Evolutionary conservation across 2,329 filamentous ascomycete species (phyloP).

Genomic region (Alternaria angustiovoidea): DNA sequence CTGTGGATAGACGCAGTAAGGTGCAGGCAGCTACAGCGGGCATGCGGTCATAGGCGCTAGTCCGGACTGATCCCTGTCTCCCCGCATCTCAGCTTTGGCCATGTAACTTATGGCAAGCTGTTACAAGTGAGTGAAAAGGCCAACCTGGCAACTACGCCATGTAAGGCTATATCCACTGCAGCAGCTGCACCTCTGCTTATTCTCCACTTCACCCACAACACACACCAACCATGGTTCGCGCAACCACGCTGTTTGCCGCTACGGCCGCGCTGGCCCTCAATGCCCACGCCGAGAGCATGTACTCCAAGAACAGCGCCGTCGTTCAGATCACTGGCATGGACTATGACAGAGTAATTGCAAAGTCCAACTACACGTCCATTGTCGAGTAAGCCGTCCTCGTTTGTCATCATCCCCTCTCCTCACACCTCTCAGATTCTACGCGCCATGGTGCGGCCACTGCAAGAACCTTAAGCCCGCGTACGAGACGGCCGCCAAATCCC

Average conservation of each 20-base stretch:
- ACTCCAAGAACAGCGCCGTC: conserved; percentile 86
- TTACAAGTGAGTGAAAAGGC: conserved; percentile 18
- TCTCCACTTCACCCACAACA: conserved; percentile 12
- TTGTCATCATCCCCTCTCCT: conserved; percentile 4
- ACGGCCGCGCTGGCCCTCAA: conserved; percentile 72
- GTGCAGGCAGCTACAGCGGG: conserved; percentile 7
- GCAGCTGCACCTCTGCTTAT: conserved; percentile 14
- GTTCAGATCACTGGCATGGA: conserved; percentile 80
- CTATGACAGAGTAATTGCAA: conserved; percentile 82
- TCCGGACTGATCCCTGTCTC: conserved; percentile 15
- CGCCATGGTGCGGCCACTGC: conserved; percentile 97
- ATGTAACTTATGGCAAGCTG: conserved; percentile 11
- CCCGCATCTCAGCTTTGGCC: conserved; percentile 20
- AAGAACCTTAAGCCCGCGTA: conserved; percentile 94
- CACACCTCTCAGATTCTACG: conserved; percentile 79
- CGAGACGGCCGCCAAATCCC: conserved; percentile 88
- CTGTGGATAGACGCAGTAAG: background rate
- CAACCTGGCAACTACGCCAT: conserved; percentile 26
- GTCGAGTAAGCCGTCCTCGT: conserved; percentile 47
- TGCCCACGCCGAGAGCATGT: conserved; percentile 74
- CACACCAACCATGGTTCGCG: conserved; percentile 44
- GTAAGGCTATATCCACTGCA: conserved; percentile 21
- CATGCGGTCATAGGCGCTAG: conserved; percentile 21
- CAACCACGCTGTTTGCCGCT: conserved; percentile 57
- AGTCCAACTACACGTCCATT: conserved; percentile 92